Evolutionary conservation across 495 filamentous ascomycete species (phyloP).

Genomic region (Penicillium lagena): DNA sequence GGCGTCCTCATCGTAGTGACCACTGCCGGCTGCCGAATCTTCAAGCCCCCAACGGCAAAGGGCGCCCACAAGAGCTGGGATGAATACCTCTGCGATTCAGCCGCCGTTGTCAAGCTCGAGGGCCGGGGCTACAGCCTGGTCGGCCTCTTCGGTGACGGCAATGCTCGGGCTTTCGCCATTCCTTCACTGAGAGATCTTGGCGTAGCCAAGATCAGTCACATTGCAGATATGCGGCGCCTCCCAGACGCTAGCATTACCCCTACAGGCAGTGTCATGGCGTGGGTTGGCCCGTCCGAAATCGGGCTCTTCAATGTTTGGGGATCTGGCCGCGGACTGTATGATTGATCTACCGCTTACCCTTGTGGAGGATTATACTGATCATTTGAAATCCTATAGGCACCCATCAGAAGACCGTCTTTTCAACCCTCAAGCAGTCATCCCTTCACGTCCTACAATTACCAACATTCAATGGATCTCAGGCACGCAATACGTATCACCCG

Average conservation of each 20-base stretch:
- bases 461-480: conserved; percentile 95
- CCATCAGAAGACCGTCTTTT: conserved; percentile 64
- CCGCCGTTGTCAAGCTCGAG: conserved; percentile 64
- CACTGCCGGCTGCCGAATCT: conserved; percentile 68
- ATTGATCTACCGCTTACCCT: conserved; percentile 20
- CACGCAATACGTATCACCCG: conserved; percentile 81
- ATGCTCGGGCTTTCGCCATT: conserved; percentile 71
- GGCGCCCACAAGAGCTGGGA: conserved; percentile 88
- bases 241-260: conserved; percentile 60
- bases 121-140: conserved; percentile 71
- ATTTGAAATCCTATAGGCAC: conserved; percentile 17
- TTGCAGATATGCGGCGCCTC: conserved; percentile 68
- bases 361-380: background rate
- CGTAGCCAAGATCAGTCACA: conserved; percentile 50
- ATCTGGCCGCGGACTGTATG: conserved; percentile 51
- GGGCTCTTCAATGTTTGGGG: conserved; percentile 78
- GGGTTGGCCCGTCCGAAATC: conserved; percentile 85
- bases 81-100: conserved; percentile 70
- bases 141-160: conserved; percentile 75
- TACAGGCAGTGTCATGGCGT: conserved; percentile 75
- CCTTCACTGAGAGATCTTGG: conserved; percentile 83
- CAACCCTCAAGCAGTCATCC: conserved; percentile 64
- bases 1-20: conserved; percentile 69
- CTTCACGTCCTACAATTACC: conserved; percentile 87
- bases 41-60: conserved; percentile 76